Evolutionary conservation across 176 grass and related monocot genomes (phyloP).

Genomic region (Musa troglodytarum): DNA sequence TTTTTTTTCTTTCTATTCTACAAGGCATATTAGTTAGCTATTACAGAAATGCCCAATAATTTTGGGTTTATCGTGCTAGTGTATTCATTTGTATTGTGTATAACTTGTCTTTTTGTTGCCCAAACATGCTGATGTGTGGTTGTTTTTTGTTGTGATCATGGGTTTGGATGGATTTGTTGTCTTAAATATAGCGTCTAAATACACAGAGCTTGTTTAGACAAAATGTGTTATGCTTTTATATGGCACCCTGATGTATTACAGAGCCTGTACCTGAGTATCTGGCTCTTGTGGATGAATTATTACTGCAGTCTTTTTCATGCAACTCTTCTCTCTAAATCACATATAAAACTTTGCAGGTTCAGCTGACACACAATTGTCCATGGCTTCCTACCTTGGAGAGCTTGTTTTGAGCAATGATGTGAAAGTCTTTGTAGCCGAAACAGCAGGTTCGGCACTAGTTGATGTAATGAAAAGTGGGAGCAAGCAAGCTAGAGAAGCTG

Average conservation of each 20-base stretch:
- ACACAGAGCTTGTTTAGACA: no score
- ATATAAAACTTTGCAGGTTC: conserved; percentile 40
- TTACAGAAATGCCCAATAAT: not conserved
- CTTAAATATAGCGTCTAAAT: no score
- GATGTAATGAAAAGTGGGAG: conserved; percentile 81
- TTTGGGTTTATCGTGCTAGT: not conserved
- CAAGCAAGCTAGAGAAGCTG: conserved; percentile 64
- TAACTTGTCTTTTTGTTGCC: not conserved
- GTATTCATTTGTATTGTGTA: not conserved
- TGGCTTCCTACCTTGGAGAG: conserved; percentile 82
- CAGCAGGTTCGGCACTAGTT: conserved; percentile 62
- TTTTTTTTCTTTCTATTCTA: no score
- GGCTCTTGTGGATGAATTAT: not conserved
- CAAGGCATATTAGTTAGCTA: not conserved
- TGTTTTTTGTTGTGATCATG: not conserved
- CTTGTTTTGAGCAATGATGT: conserved; percentile 94
- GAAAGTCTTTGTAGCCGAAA: conserved; percentile 78
- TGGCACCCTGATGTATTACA: no score
- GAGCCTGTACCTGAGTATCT: not conserved
- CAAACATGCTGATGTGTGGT: not conserved
- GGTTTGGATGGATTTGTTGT: not conserved
- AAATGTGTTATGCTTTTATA: no score
- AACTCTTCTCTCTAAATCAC: not conserved
- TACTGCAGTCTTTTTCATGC: not conserved
- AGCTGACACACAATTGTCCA: conserved; percentile 56